phyloP scores from a whole-genome alignment of 345 rosid species.

The Hypericum androsaemum region DNA sequence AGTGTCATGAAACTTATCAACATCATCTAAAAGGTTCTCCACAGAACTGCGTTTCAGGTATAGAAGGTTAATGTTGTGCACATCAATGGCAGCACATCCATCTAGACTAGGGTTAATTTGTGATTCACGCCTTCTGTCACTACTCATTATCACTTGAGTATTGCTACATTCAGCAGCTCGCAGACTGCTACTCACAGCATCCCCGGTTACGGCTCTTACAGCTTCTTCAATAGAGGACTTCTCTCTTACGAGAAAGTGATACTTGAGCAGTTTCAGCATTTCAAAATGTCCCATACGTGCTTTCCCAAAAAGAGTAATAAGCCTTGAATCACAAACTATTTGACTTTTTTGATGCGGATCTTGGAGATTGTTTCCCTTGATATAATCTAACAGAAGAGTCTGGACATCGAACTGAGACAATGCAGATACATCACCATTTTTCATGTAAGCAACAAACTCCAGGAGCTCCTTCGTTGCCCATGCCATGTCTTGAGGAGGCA shows the following conservation, averaged over 20 bases:
- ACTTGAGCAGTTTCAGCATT: slow-evolving; percentile 83
- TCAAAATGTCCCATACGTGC: slow-evolving; percentile 65
- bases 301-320: slow-evolving; percentile 58
- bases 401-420: slow-evolving; percentile 60
- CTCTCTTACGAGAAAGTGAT: slow-evolving; percentile 56
- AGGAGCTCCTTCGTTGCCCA: slow-evolving; percentile 91
- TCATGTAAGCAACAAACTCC: slow-evolving; percentile 72
- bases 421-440: slow-evolving; percentile 53
- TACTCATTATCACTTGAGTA: slow-evolving; percentile 17
- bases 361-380: slow-evolving; percentile 54
- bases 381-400: slow-evolving; percentile 60
- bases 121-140: slow-evolving; percentile 38
- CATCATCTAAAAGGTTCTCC: slow-evolving; percentile 59
- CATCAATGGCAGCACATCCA: slow-evolving; percentile 79
- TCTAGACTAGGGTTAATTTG: slow-evolving; percentile 24
- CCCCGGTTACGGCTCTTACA: slow-evolving; percentile 22
- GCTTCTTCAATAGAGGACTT: slow-evolving; percentile 23
- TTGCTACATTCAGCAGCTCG: slow-evolving; percentile 11
- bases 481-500: slow-evolving; percentile 21
- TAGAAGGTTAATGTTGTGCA: slow-evolving; percentile 66
- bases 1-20: slow-evolving; percentile 54
- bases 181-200: slow-evolving; percentile 12
- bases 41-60: slow-evolving; percentile 58
- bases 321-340: slow-evolving; percentile 67
- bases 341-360: slow-evolving; percentile 64